Conservation (phyloP, 768 basidiomycete species). For the Sporobolomyces roseus region DNA sequence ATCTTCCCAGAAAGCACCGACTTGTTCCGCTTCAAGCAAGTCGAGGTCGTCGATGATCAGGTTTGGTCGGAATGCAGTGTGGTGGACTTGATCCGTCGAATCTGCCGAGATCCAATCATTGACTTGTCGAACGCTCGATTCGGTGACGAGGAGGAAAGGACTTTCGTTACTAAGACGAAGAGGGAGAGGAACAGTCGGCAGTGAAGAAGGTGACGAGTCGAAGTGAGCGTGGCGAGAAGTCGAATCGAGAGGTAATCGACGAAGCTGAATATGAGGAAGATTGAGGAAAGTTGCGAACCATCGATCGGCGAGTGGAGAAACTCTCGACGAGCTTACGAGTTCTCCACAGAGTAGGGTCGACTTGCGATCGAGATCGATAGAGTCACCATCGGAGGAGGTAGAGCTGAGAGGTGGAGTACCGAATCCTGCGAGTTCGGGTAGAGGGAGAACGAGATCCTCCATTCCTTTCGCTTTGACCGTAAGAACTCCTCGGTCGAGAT, state of each 20-base stretch:
- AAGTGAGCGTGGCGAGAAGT: constrained; percentile 34
- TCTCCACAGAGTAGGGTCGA: constrained; percentile 31
- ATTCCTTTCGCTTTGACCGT: constrained; percentile 23
- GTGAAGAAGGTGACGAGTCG: neutral
- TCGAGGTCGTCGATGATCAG: constrained; percentile 28
- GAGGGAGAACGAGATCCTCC: constrained; percentile 32
- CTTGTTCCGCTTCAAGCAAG: neutral
- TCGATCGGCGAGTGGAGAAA: constrained; percentile 16
- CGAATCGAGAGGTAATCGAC: constrained; percentile 16
- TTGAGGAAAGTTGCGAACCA: constrained; percentile 41
- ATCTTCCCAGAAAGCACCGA: constrained; percentile 41
- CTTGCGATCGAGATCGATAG: neutral
- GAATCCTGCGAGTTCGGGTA: neutral
- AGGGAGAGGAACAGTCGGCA: constrained; percentile 22
- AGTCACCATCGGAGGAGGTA: neutral
- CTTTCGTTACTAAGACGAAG: constrained; percentile 42
- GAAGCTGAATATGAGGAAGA: constrained; percentile 28
- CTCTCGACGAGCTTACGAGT: constrained; percentile 9
- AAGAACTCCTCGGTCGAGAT: constrained; percentile 5
- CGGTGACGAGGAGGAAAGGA: constrained; percentile 44
- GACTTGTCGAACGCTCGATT: constrained; percentile 30
- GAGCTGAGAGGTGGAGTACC: neutral
- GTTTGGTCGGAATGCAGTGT: constrained; percentile 42
- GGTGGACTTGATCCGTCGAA: constrained; percentile 2
- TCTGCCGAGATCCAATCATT: constrained; percentile 22